Conservation (phyloP, 495 filamentous ascomycete species). For the Emericellopsis terricola region DNA sequence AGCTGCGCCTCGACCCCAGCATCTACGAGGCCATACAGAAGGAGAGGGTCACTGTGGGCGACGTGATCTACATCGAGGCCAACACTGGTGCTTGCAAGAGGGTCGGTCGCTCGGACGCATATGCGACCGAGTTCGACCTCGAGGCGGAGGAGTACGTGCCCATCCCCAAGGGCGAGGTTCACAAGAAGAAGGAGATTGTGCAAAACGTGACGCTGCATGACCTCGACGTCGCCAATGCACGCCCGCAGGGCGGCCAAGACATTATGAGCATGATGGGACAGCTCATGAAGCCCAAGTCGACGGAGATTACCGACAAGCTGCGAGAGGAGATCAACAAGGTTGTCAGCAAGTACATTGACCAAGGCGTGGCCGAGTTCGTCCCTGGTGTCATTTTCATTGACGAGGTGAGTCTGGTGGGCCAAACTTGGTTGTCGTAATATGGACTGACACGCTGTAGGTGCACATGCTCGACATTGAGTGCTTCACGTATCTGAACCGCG, state of each 20-base stretch:
- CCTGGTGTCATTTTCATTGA: constrained; percentile 97
- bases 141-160: constrained; percentile 98
- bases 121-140: constrained; percentile 93
- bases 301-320: constrained; percentile 94
- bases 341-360: constrained; percentile 93
- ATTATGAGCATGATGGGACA: constrained; percentile 99
- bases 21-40: constrained; percentile 99
- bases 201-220: constrained; percentile 96
- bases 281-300: constrained; percentile 97
- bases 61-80: constrained; percentile 97
- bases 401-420: constrained; percentile 41
- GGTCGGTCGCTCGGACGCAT: constrained; percentile 86
- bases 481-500: constrained; percentile 97
- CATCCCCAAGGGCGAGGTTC: constrained; percentile 94
- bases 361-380: constrained; percentile 93
- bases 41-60: constrained; percentile 85
- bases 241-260: constrained; percentile 91
- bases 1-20: constrained; percentile 84
- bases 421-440: neutral
- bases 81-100: constrained; percentile 95
- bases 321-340: constrained; percentile 95
- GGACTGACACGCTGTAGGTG: constrained; percentile 36
- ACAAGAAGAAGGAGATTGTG: constrained; percentile 99
- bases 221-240: constrained; percentile 85
- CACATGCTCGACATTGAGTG: constrained; percentile 99